phyloP scores from a whole-genome alignment of 225 moss, liverwort and hornwort species.

The Thuidium tamariscinum region DNA sequence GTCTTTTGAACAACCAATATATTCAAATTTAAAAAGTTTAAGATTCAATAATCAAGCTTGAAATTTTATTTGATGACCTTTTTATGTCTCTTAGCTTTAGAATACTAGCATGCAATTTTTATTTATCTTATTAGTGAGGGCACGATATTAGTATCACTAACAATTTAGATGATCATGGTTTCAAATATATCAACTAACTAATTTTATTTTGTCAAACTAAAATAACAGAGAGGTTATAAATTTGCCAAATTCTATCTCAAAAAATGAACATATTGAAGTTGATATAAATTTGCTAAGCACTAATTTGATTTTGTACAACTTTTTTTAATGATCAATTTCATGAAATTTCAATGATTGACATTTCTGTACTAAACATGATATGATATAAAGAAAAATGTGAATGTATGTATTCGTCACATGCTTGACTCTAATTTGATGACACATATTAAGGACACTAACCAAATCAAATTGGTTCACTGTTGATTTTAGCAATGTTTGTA shows the following conservation, averaged over 20 bases:
- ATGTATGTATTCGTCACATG: too few species aligned
- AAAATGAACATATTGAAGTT: not conserved
- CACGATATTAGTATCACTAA: not conserved
- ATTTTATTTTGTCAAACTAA: not conserved
- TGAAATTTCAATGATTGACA: too few species aligned
- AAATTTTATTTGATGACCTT: fast-evolving
- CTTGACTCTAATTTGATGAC: too few species aligned
- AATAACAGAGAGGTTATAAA: not conserved
- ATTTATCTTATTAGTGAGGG: not conserved
- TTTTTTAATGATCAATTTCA: too few species aligned
- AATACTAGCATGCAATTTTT: not conserved
- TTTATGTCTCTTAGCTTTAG: not conserved
- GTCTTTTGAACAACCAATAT: not conserved
- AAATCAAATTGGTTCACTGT: too few species aligned
- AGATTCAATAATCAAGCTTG: not conserved
- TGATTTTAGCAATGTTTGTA: too few species aligned
- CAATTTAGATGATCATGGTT: not conserved
- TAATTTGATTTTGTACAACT: too few species aligned
- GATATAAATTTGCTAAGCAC: not conserved
- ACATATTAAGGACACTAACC: too few species aligned
- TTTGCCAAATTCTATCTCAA: not conserved
- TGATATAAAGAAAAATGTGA: too few species aligned
- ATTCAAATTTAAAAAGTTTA: not conserved
- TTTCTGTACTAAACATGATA: too few species aligned
- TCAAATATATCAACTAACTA: too few species aligned